Evolutionary conservation across 1,139 yeast genomes (phyloP), one percentile per base, ranked within the genome.

Genomic region (Waltiozyma sp.): DNA sequence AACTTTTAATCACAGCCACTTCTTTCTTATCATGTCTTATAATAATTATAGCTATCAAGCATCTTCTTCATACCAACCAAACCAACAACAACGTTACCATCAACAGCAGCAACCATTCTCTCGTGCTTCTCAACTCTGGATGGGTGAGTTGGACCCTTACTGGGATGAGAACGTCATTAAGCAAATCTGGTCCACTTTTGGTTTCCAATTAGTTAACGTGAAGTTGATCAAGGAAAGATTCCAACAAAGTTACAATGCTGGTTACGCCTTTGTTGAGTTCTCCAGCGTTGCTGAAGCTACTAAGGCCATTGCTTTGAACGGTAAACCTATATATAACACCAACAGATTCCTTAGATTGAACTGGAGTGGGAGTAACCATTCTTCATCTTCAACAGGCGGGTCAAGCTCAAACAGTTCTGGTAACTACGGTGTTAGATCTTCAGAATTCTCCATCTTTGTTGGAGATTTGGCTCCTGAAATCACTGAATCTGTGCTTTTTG

Each of bases 71-170:
- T 41, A 39, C 13, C 46, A 39, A 21, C 43, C 39, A 28, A 41
- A 21, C 19, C 46, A 33, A 24, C 33, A 28, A 18, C 23, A 13
- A 19, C 43, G 40, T 19, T 21, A 5, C 23, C 23, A 4, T 21
- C 23, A 21, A 8, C 23, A 21, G 7, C 47, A 38, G 11, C 40
- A 36, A 10, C 44, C 39, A 37, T 41, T 45, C 10, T 19, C 46
- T 13, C 42, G 19, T 39, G 39, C 49, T 13, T 40, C 53, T 9
- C 58, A 54, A 41, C 61, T 87, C 43, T 88, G 96, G 96, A 89
- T 89, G 96, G 97, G 96, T 11, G 96, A 88, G 60, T 66, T 89
- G 40, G 96, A 88, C 53, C 86, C 93, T 1, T 70, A 77, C 63
- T 84, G 93, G 79, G 88, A 83, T 49, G 96, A 88, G 60, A 67